Evolutionary conservation across 805 yeast species (phyloP), one percentile per base, ranked within the genome.

Genomic region (Phaffomyces opuntiae): DNA sequence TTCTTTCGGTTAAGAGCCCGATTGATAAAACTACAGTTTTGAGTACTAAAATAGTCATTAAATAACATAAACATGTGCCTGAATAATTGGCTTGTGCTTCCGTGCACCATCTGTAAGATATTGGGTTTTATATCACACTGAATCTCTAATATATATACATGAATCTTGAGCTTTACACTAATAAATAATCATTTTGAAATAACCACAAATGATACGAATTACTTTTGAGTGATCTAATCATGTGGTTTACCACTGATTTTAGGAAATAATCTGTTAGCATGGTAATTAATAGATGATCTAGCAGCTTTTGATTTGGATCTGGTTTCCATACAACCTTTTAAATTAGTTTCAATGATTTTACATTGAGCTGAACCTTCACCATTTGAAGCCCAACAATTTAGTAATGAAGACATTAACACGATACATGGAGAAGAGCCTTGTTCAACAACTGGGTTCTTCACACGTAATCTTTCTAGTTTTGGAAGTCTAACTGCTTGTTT

Each of bases 351-450:
- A 40, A 87, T 65, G 8, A 69, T 70, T 24, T 74, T 69, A 66
- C 98, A 90, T 40, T 69, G 73, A 11, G 73, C 68, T 21, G 83
- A 70, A 49, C 93, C 90, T 64, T 88, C 95, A 41, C 95, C 91
- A 66, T 87, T 86, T 24, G 96, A 86, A 3, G 96, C 95, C 98
- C 98, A 90, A 69, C 98, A 90, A 72, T 85, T 87, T 55, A 90
- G 70, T 63, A 90, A 73, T 40, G 87, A 82, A 1, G 93, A 81
- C 90, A 90, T 86, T 52, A 84, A 68, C 46, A 87, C 88, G 49
- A 80, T 64, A 64, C 96, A 89, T 47, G 87, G 80, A 54, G 83
- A 81, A 40, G 86, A 76, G 53, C 78, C 78, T 50, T 67, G 70
- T 42, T 74, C 72, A 29, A 75, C 68, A 5, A 77, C 69, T 14